phyloP scores from a whole-genome alignment of 1,284 basidiomycete species.

The Ceratobasidium sp. region DNA sequence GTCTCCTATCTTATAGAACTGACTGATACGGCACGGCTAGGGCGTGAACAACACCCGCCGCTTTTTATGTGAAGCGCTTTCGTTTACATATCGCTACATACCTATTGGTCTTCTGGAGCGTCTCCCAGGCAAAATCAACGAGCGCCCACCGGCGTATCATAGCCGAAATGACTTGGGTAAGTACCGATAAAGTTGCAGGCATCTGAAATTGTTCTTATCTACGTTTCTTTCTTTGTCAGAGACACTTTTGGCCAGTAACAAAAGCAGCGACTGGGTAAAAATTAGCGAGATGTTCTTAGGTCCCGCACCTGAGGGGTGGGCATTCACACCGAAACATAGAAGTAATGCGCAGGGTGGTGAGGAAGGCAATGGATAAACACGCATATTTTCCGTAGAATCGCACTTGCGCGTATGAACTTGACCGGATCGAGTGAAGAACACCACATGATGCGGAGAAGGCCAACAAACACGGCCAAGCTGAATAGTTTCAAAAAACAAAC shows the following conservation, averaged over 20 bases:
- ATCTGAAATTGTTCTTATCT: slow-evolving; percentile 4
- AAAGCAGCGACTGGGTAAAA: slow-evolving; percentile 94
- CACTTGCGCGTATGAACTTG: slow-evolving; percentile 18
- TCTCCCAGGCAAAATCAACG: slow-evolving; percentile 87
- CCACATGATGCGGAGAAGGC: slow-evolving; percentile 28
- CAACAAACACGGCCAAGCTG: slow-evolving; percentile 22
- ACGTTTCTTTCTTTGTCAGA: slow-evolving; percentile 64
- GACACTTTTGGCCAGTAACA: slow-evolving; percentile 84
- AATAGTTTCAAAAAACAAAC: slow-evolving; percentile 24
- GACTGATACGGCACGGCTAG: slow-evolving; percentile 47
- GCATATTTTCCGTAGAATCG: too few species aligned
- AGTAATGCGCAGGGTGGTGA: slow-evolving; percentile 73
- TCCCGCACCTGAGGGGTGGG: slow-evolving; percentile 73
- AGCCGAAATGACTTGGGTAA: slow-evolving; percentile 89
- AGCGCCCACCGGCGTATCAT: slow-evolving; percentile 86
- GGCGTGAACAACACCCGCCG: slow-evolving; percentile 94
- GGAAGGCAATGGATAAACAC: slow-evolving; percentile 63
- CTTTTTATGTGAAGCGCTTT: slow-evolving; percentile 95
- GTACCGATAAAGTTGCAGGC: slow-evolving; percentile 51
- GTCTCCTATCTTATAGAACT: slow-evolving; percentile 9
- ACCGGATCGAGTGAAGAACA: slow-evolving; percentile 34
- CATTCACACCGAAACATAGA: slow-evolving; percentile 82
- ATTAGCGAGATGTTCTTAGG: slow-evolving; percentile 96
- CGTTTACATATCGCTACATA: slow-evolving; percentile 95
- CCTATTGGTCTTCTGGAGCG: slow-evolving; percentile 94